Percentiles rank a stretch among this genome's conserved stretches.
phyloP scores from a whole-genome alignment of 2,329 filamentous ascomycete species.

The Lachnellula suecica region DNA sequence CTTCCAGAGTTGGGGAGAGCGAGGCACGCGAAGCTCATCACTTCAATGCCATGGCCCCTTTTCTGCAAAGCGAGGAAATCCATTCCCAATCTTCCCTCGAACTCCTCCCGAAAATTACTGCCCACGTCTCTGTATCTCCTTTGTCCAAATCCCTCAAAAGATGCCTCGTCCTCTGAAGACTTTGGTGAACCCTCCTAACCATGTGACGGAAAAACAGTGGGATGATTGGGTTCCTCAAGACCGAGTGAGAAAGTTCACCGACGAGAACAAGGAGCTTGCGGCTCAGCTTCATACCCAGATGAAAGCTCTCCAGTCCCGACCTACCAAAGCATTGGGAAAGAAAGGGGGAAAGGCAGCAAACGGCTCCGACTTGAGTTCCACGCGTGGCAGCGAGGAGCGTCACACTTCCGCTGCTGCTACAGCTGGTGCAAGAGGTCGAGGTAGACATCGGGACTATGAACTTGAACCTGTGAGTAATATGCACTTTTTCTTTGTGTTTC shows the following conservation, averaged over 20 bases:
- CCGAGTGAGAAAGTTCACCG: conserved; percentile 88
- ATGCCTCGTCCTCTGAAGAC: conserved; percentile 2
- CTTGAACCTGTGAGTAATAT: conserved; percentile 71
- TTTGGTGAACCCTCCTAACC: conserved; percentile 16
- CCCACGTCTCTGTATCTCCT: conserved; percentile 30
- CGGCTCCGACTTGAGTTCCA: conserved; percentile 60
- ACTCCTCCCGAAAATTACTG: not conserved
- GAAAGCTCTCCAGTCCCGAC: conserved; percentile 40
- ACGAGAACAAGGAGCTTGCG: conserved; percentile 92
- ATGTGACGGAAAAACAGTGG: conserved; percentile 58
- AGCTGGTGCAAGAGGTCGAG: conserved; percentile 63
- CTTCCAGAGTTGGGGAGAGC: conserved; percentile 17
- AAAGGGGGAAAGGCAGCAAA: conserved; percentile 53
- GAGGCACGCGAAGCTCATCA: not conserved
- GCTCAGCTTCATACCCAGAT: conserved; percentile 69
- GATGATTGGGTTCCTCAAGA: conserved; percentile 97
- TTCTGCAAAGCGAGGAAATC: not conserved
- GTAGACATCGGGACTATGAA: conserved; percentile 77
- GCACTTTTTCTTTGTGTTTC: conserved; percentile 3
- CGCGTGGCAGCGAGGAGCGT: conserved; percentile 76
- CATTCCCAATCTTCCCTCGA: not conserved
- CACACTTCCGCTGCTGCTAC: conserved; percentile 57
- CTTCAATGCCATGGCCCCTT: not conserved
- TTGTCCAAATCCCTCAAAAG: not conserved
- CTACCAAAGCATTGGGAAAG: conserved; percentile 45